Percentiles rank a stretch among this genome's conserved stretches.
phyloP scores from a whole-genome alignment of 331 rosid genomes.

The Rosa hybrid region DNA sequence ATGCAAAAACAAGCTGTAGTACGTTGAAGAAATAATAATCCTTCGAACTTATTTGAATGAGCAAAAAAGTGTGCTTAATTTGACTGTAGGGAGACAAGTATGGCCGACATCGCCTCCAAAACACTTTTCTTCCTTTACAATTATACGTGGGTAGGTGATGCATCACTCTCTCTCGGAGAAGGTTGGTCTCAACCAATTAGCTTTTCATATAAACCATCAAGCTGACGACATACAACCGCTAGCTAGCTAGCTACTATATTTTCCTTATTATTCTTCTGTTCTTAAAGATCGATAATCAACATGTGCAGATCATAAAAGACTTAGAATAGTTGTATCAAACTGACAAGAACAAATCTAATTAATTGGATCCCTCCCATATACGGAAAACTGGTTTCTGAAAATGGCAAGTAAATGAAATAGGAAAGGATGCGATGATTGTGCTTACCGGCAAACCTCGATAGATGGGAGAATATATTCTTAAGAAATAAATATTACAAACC shows the following conservation, averaged over 20 bases:
- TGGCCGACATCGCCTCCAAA: constrained; percentile 54
- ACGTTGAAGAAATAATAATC: background rate
- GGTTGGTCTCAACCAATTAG: background rate
- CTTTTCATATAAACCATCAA: background rate
- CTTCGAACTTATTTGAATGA: constrained; percentile 36
- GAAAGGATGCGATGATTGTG: background rate
- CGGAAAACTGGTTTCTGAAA: background rate
- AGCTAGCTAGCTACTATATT: background rate
- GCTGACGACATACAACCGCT: background rate
- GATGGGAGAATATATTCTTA: too few relatives aligned
- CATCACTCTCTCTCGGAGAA: constrained; percentile 21
- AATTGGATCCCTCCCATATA: background rate
- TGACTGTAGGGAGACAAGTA: constrained; percentile 35
- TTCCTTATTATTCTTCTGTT: background rate
- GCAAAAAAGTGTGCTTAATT: constrained; percentile 13
- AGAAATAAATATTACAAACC: too few relatives aligned
- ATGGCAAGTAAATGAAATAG: background rate
- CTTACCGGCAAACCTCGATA: background rate
- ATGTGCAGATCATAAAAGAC: background rate
- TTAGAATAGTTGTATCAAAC: background rate
- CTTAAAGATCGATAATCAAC: background rate
- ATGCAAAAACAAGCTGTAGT: constrained; percentile 20
- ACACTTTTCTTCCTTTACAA: constrained; percentile 23
- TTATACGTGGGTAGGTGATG: constrained; percentile 23
- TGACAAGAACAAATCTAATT: background rate